Evolutionary conservation across 192 early-diverging fungal genomes (phyloP).

Genomic region (Neocallimastix lanati): DNA sequence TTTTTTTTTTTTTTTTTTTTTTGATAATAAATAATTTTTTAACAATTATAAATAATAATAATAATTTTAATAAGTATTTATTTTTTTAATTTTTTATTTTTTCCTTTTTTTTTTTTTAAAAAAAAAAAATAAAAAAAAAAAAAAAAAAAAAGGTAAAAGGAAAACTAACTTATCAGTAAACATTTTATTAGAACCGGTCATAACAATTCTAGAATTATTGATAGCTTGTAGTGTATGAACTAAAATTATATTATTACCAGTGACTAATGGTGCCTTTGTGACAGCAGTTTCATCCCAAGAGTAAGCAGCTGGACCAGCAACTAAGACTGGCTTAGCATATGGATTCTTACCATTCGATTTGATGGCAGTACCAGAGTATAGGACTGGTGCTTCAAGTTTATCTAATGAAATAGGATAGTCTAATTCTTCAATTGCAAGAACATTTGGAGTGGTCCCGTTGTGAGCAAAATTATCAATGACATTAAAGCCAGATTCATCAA

Average conservation of each 20-base stretch:
- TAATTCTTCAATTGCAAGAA: conserved; percentile 17
- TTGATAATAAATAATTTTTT: too few species aligned
- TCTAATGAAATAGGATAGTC: conserved; percentile 3
- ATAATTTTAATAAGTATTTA: too few species aligned
- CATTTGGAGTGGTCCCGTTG: conserved; percentile 14
- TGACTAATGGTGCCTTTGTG: conserved; percentile 15
- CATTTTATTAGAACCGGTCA: conserved; percentile 65
- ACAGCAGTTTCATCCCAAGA: conserved; percentile 29
- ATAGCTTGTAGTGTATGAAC: conserved; percentile 75
- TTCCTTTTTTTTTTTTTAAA: too few species aligned
- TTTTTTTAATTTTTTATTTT: too few species aligned
- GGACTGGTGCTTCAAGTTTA: conserved; percentile 20
- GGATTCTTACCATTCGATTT: conserved; percentile 35
- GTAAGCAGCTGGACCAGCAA: conserved; percentile 39
- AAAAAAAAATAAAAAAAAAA: too few species aligned
- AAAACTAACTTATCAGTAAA: conserved; percentile 56
- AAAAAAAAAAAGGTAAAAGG: too few species aligned
- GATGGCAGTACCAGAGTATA: conserved; percentile 68
- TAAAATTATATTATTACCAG: conserved; percentile 43
- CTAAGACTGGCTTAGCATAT: conserved; percentile 39
- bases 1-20: too few species aligned
- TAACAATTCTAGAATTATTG: conserved; percentile 68
- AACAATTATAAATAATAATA: too few species aligned
- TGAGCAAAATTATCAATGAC: conserved; percentile 57
- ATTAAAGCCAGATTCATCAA: conserved; percentile 46